phyloP scores from a whole-genome alignment of 1,284 basidiomycete species.

The Omphalotus olearius region DNA sequence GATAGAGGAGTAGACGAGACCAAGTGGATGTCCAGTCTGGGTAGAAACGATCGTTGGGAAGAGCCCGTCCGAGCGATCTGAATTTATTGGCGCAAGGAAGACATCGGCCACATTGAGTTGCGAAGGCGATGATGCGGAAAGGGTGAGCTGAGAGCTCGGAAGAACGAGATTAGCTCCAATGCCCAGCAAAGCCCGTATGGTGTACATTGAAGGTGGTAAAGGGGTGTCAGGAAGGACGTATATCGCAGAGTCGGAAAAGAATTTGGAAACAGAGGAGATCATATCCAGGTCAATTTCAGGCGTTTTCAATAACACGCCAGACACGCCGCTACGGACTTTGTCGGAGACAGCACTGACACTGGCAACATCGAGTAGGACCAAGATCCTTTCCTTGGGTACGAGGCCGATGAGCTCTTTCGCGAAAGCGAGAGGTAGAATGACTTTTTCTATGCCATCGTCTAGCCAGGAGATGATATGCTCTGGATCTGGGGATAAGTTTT shows the following conservation, averaged over 20 bases:
- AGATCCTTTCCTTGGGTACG: constrained; percentile 69
- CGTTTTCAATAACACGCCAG: constrained; percentile 75
- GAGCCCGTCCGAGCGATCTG: constrained; percentile 90
- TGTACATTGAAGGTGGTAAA: constrained; percentile 44
- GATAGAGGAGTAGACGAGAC: constrained; percentile 95
- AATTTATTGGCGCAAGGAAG: constrained; percentile 78
- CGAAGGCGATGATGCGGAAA: constrained; percentile 45
- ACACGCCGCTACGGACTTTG: constrained; percentile 65
- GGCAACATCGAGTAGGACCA: constrained; percentile 70
- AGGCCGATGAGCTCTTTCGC: constrained; percentile 64
- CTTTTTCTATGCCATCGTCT: constrained; percentile 74
- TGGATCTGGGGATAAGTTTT: constrained; percentile 39
- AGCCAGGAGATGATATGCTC: constrained; percentile 65
- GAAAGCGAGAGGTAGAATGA: constrained; percentile 65
- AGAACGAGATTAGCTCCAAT: constrained; percentile 71
- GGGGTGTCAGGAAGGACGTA: constrained; percentile 53
- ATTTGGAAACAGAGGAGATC: constrained; percentile 68
- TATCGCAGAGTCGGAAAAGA: constrained; percentile 62
- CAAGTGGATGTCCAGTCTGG: constrained; percentile 73
- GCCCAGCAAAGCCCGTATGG: constrained; percentile 51
- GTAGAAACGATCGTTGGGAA: constrained; percentile 91
- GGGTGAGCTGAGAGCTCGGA: constrained; percentile 69
- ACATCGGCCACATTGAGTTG: constrained; percentile 80
- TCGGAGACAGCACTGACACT: constrained; percentile 74
- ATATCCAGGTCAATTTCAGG: constrained; percentile 63